These are phyloP conservation scores for Furcasterigmium sp. DNA, from an alignment of 2,329 filamentous ascomycete species.

Conservation along the genomic window DNA sequence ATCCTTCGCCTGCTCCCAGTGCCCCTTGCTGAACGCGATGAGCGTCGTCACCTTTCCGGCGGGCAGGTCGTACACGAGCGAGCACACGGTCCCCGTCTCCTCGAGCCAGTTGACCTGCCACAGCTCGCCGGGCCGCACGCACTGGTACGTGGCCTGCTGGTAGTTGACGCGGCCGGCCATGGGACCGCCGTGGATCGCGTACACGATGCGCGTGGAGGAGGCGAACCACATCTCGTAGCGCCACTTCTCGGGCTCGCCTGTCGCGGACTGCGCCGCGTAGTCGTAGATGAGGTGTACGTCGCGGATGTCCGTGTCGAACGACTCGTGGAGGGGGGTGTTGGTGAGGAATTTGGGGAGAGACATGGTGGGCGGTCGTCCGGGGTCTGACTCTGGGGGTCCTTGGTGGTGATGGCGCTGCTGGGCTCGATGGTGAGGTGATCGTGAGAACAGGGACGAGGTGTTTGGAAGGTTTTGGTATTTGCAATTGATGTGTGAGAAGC, in stretches of 20 bases:
- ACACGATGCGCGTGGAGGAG: constrained; percentile 47
- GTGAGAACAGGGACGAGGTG: too few relatives aligned
- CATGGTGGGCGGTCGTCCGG: too few relatives aligned
- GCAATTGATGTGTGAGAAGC: too few relatives aligned
- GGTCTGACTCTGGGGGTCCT: too few relatives aligned
- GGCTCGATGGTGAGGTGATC: too few relatives aligned
- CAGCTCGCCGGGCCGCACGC: constrained; percentile 49
- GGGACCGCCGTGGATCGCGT: constrained; percentile 54
- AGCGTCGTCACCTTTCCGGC: constrained; percentile 43
- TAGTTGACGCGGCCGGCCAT: constrained; percentile 52
- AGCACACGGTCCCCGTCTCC: constrained; percentile 53
- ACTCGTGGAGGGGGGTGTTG: constrained; percentile 13
- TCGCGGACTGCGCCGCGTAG: constrained; percentile 40
- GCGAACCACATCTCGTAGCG: constrained; percentile 59
- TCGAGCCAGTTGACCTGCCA: constrained; percentile 59
- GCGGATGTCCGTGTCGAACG: constrained; percentile 44
- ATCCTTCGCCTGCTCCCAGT: constrained; percentile 45
- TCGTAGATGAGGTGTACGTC: constrained; percentile 53
- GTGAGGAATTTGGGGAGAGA: constrained; percentile 11
- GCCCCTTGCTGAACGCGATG: constrained; percentile 48
- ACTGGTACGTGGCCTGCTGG: constrained; percentile 50
- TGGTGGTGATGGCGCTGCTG: too few relatives aligned
- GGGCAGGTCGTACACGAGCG: constrained; percentile 49
- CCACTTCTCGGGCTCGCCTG: constrained; percentile 52
- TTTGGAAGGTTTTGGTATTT: too few relatives aligned